Evolutionary conservation across 768 basidiomycete genomes (phyloP), one percentile per base, ranked within the genome.

Genomic region (Gelatoporia subvermispora): DNA sequence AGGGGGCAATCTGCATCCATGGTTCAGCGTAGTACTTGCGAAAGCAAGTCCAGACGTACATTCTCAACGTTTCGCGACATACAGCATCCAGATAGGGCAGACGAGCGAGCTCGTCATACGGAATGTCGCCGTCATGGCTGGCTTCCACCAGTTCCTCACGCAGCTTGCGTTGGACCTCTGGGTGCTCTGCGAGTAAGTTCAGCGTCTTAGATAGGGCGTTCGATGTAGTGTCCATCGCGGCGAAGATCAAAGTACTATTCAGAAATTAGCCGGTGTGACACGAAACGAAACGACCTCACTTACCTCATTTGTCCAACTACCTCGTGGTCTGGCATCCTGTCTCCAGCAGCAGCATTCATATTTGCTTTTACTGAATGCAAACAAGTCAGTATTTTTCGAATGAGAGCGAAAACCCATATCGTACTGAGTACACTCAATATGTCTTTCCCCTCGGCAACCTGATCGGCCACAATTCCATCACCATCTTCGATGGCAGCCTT

Each of bases 31-130:
- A n/a, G n/a, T n/a, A n/a, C n/a, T n/a, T n/a, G n/a, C n/a, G n/a
- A n/a, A n/a, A n/a, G n/a, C n/a, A n/a, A n/a, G n/a, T n/a, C n/a
- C n/a, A n/a, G 8, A 35, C 59, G 46, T 23, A 65, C 61, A 65
- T 20, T 15, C 63, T 49, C 10, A 63, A 48, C 0, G 62, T 64
- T 24, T 53, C 49, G 42, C 49, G 48, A 48, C 55, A 57, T 1
- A 67, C 52, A 8, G 64, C 64, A 43, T 67, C 64, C n/a, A 67
- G 54, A 31, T 49, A 60, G 1, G 63, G 62, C 16, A 67, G 53
- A 2, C 46, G 41, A 4, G 56, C 43, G 7, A 67, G 53, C 5
- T 51, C 35, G 38, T 67, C 64, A 47, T 63, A 61, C 8, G 49
- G 44, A 10, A 62, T 47, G 11, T 62, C 60, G 4, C 40, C 22